phyloP scores from a whole-genome alignment of 2,329 filamentous ascomycete species.

The Cercospora citrullina region DNA sequence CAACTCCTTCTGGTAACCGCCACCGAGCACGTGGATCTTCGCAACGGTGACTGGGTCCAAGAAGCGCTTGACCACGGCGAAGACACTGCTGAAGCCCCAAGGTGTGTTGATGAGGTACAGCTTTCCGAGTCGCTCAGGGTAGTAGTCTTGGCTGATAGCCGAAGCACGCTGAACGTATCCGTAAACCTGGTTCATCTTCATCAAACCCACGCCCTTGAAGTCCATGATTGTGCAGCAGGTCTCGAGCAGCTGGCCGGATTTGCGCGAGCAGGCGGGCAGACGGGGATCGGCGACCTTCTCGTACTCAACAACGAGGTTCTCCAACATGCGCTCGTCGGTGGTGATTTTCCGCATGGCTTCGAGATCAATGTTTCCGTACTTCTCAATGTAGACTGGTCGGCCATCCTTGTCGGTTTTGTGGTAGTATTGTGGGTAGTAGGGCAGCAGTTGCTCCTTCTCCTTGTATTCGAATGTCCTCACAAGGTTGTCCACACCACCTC shows the following conservation, averaged over 20 bases:
- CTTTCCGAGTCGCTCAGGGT: conserved; percentile 93
- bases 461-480: conserved; percentile 80
- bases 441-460: conserved; percentile 78
- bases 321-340: conserved; percentile 86
- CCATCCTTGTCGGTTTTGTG: conserved; percentile 97
- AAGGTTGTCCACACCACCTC: conserved; percentile 72
- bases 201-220: conserved; percentile 86
- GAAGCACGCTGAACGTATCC: conserved; percentile 83
- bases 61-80: conserved; percentile 85
- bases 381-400: conserved; percentile 94
- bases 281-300: conserved; percentile 93
- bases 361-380: conserved; percentile 90
- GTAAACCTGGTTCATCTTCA: conserved; percentile 80
- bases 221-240: conserved; percentile 99
- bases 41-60: conserved; percentile 93
- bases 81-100: conserved; percentile 89
- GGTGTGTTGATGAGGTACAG: conserved; percentile 98
- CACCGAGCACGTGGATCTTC: conserved; percentile 91
- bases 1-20: conserved; percentile 78
- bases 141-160: conserved; percentile 95
- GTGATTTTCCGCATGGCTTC: conserved; percentile 91
- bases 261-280: conserved; percentile 91
- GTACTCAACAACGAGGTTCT: conserved; percentile 96
- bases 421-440: conserved; percentile 98
- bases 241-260: conserved; percentile 84